phyloP scores from a whole-genome alignment of 2,329 filamentous ascomycete species.

The Fusarium praegraminearum region DNA sequence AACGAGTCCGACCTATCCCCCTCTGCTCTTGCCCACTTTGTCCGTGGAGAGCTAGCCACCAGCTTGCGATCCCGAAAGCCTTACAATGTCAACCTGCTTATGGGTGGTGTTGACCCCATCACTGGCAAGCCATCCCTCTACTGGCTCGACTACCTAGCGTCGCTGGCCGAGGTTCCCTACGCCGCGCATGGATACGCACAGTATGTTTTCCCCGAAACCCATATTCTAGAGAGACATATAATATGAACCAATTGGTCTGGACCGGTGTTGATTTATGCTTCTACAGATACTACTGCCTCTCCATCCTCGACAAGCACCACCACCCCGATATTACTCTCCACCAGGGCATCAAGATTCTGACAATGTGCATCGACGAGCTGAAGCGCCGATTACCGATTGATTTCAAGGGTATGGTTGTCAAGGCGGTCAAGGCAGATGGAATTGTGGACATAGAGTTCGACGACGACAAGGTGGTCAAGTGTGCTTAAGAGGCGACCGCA shows the following conservation, averaged over 20 bases:
- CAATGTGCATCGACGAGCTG: slow-evolving; percentile 95
- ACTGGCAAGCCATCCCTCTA: slow-evolving; percentile 91
- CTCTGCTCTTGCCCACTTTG: slow-evolving; percentile 89
- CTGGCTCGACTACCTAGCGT: slow-evolving; percentile 97
- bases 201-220: slow-evolving; percentile 63
- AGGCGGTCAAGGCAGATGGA: slow-evolving; percentile 95
- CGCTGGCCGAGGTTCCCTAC: slow-evolving; percentile 88
- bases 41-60: slow-evolving; percentile 91
- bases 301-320: slow-evolving; percentile 98
- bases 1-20: slow-evolving; percentile 94
- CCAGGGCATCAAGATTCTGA: slow-evolving; percentile 90
- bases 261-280: slow-evolving; percentile 41
- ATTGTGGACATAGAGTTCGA: slow-evolving; percentile 87
- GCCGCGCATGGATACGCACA: slow-evolving; percentile 98
- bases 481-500: slow-evolving; percentile 59
- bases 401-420: slow-evolving; percentile 97
- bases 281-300: slow-evolving; percentile 92
- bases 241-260: not conserved
- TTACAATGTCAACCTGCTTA: slow-evolving; percentile 95
- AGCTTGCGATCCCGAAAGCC: slow-evolving; percentile 92
- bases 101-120: slow-evolving; percentile 93
- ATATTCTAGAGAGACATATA: not conserved
- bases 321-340: slow-evolving; percentile 92
- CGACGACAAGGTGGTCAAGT: slow-evolving; percentile 78
- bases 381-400: slow-evolving; percentile 97